Conservation (phyloP, 1,284 basidiomycete species). For the Mycena citricolor region DNA sequence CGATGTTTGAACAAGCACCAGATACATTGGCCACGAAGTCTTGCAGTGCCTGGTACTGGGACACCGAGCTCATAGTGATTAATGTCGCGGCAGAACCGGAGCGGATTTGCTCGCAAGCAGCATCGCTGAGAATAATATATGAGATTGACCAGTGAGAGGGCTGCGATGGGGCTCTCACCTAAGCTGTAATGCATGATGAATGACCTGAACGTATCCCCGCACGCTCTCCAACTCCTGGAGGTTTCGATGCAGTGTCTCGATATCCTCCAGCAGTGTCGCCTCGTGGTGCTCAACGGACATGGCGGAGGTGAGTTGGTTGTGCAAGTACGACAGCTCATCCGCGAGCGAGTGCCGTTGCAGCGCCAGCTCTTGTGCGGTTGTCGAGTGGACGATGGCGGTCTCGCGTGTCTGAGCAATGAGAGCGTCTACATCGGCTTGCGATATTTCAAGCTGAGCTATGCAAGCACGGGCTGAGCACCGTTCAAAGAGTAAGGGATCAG, state of each 20-base stretch:
- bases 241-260: constrained; percentile 72
- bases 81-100: constrained; percentile 33
- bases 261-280: constrained; percentile 74
- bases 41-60: constrained; percentile 61
- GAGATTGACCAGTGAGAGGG: constrained; percentile 3
- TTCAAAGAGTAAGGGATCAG: constrained; percentile 5
- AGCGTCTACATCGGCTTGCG: constrained; percentile 44
- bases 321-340: constrained; percentile 72
- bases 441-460: constrained; percentile 59
- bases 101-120: constrained; percentile 50
- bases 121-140: constrained; percentile 46
- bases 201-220: constrained; percentile 71
- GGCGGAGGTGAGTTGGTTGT: constrained; percentile 63
- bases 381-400: constrained; percentile 46
- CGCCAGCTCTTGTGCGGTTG: constrained; percentile 70
- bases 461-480: constrained; percentile 32
- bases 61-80: constrained; percentile 48
- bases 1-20: constrained; percentile 43
- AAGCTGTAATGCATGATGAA: constrained; percentile 68
- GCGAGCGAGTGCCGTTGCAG: constrained; percentile 74
- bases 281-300: constrained; percentile 44
- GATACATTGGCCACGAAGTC: constrained; percentile 53
- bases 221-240: constrained; percentile 75
- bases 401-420: constrained; percentile 46
- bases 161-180: constrained; percentile 53